Conservation (phyloP, 495 filamentous ascomycete genomes). For the Platismatia glauca region DNA sequence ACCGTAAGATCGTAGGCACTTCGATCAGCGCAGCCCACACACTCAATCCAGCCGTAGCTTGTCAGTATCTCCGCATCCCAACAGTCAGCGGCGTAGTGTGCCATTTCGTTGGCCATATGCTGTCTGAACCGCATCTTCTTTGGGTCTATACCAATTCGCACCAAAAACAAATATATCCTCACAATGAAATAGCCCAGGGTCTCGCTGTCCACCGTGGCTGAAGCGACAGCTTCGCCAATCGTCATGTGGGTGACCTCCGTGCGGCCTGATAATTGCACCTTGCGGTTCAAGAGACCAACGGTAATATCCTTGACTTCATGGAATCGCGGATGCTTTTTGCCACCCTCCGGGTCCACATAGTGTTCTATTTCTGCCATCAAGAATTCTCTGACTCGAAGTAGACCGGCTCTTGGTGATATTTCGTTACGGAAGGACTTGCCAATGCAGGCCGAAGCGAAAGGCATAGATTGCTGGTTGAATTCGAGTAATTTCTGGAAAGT, state of each 20-base stretch:
- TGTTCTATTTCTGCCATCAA: slow-evolving; percentile 71
- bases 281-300: slow-evolving; percentile 58
- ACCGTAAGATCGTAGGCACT: slow-evolving; percentile 73
- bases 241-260: slow-evolving; percentile 51
- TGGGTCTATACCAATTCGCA: slow-evolving; percentile 59
- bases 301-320: slow-evolving; percentile 52
- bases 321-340: slow-evolving; percentile 62
- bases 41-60: slow-evolving; percentile 79
- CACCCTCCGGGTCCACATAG: slow-evolving; percentile 61
- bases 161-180: slow-evolving; percentile 65
- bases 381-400: slow-evolving; percentile 62
- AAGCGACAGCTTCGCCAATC: slow-evolving; percentile 63
- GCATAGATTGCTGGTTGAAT: slow-evolving; percentile 62
- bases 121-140: slow-evolving; percentile 73
- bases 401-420: slow-evolving; percentile 58
- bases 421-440: slow-evolving; percentile 71
- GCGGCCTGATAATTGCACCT: slow-evolving; percentile 60
- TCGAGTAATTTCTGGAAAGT: slow-evolving; percentile 62
- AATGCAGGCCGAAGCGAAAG: slow-evolving; percentile 65
- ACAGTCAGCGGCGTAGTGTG: slow-evolving; percentile 77
- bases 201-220: slow-evolving; percentile 67
- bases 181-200: slow-evolving; percentile 82
- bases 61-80: slow-evolving; percentile 77
- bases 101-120: slow-evolving; percentile 78
- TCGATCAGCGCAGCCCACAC: slow-evolving; percentile 75